Evolutionary conservation across 1,139 yeast genomes (phyloP), one percentile per base, ranked within the genome.

Genomic region (Pichia norvegensis): DNA sequence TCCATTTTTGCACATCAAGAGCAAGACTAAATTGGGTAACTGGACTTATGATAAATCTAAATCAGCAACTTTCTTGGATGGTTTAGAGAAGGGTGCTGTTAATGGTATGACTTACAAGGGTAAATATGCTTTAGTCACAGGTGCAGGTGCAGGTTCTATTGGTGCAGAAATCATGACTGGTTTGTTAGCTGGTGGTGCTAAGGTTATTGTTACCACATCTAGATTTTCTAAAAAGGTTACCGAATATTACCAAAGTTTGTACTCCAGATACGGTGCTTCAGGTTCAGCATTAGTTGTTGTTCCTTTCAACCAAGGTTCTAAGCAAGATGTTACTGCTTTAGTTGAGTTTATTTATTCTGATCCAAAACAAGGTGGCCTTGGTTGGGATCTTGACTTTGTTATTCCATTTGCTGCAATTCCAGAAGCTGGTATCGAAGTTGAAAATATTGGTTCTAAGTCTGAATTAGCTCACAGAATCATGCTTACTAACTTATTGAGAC

Each of bases 351-450:
- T 92, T 63, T 92, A 90, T 67, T 83, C 82, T 59, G 88, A 81
- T 54, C 69, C 68, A 38, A 81, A 84, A 76, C 78, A 84, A 64
- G 95, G 92, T 59, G 96, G 96, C 69, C 79, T 92, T 59, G 96
- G 95, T 46, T 92, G 97, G 97, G 98, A 92, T 65, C 78, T 92
- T 67, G 98, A 92, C 71, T 95, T 80, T 56, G 79, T 92, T 55
- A 81, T 92, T 68, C 98, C 98, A 62, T 92, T 92, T 64, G 98
- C 97, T 55, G 98, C 98, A 53, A 90, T 92, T 61, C 97, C 98
- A 59, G 98, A 92, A 74, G 87, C 87, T 65, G 98, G 98, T 64
- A 86, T 88, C 62, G 97, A 95, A 67, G 70, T 92, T 63, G 96
- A 88, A 63, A 78, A 78, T 65, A 85, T 92, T 60, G 97, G 87